Conservation (phyloP, 2,329 filamentous ascomycete species). For the Fusarium nodosum region DNA sequence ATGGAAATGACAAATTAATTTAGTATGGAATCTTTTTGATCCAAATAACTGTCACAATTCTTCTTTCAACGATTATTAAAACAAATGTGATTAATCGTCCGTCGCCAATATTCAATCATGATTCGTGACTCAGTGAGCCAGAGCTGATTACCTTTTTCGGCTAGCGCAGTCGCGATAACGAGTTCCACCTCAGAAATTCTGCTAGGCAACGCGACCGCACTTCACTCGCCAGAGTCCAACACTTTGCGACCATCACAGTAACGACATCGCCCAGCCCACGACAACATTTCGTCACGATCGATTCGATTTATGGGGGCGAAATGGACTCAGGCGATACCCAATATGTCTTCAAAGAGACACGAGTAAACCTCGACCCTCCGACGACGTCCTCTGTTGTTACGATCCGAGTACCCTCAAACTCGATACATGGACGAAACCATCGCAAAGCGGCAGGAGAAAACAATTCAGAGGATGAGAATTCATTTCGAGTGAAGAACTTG, state of each 20-base stretch:
- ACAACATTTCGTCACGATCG: slow-evolving; percentile 33
- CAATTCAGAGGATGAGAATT: slow-evolving; percentile 75
- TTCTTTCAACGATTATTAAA: neutral
- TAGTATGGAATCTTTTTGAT: neutral
- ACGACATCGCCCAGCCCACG: slow-evolving; percentile 32
- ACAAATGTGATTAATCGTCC: neutral
- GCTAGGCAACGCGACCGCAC: slow-evolving; percentile 51
- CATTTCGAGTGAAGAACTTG: slow-evolving; percentile 79
- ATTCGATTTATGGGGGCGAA: slow-evolving; percentile 70
- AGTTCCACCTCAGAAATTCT: slow-evolving; percentile 53
- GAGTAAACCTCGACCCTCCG: slow-evolving; percentile 82
- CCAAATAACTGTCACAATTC: neutral
- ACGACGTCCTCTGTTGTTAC: slow-evolving; percentile 77
- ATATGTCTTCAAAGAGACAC: slow-evolving; percentile 87
- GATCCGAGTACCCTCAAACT: slow-evolving; percentile 73
- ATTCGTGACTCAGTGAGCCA: slow-evolving; percentile 10
- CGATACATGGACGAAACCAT: slow-evolving; percentile 60
- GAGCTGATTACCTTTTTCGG: slow-evolving; percentile 56
- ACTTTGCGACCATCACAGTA: slow-evolving; percentile 48
- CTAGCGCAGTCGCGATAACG: slow-evolving; percentile 52
- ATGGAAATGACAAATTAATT: slow-evolving; percentile 3
- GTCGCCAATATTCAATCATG: neutral
- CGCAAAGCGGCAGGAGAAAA: slow-evolving; percentile 55
- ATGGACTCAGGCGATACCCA: slow-evolving; percentile 75
- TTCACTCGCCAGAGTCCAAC: slow-evolving; percentile 38